Evolutionary conservation across 2,329 filamentous ascomycete species (phyloP).

Genomic region (Pyrenochaeta sp.): DNA sequence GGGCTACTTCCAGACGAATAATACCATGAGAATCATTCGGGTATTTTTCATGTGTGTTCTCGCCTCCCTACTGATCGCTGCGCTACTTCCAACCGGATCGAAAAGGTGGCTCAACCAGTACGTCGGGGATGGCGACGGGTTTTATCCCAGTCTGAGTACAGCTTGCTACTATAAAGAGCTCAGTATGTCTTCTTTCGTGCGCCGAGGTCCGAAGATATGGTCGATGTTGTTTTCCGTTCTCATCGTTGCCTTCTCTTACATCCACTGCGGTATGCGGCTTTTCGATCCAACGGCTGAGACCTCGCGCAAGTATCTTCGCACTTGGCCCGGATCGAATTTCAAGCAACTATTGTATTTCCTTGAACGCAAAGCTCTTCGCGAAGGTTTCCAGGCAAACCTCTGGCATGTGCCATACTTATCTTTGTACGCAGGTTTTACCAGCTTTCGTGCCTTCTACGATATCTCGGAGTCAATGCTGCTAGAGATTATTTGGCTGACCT

Average conservation of each 20-base stretch:
- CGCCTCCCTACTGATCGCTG: constrained; percentile 24
- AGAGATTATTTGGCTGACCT: constrained; percentile 34
- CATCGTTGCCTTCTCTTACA: constrained; percentile 30
- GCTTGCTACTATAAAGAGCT: constrained; percentile 32
- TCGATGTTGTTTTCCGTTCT: constrained; percentile 34
- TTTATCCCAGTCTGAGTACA: constrained; percentile 29
- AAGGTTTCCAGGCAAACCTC: constrained; percentile 5
- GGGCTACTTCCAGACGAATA: constrained; percentile 30
- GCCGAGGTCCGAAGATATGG: constrained; percentile 27
- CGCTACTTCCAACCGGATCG: constrained; percentile 33
- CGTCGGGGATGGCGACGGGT: constrained; percentile 18
- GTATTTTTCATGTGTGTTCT: constrained; percentile 32
- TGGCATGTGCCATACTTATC: constrained; percentile 20
- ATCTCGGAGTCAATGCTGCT: constrained; percentile 31
- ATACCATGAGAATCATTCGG: constrained; percentile 27
- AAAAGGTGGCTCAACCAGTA: constrained; percentile 30
- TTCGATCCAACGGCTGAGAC: constrained; percentile 25
- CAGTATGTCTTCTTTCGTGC: constrained; percentile 8
- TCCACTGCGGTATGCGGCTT: constrained; percentile 27
- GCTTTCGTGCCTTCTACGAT: constrained; percentile 22
- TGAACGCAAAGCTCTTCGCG: constrained; percentile 9
- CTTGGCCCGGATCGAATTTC: constrained; percentile 19
- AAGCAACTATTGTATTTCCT: constrained; percentile 20
- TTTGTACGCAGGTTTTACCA: constrained; percentile 17
- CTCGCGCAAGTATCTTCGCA: constrained; percentile 23